Base-by-base conservation (phyloP, 768 basidiomycete genomes). In the Collybiopsis confluens region DNA sequence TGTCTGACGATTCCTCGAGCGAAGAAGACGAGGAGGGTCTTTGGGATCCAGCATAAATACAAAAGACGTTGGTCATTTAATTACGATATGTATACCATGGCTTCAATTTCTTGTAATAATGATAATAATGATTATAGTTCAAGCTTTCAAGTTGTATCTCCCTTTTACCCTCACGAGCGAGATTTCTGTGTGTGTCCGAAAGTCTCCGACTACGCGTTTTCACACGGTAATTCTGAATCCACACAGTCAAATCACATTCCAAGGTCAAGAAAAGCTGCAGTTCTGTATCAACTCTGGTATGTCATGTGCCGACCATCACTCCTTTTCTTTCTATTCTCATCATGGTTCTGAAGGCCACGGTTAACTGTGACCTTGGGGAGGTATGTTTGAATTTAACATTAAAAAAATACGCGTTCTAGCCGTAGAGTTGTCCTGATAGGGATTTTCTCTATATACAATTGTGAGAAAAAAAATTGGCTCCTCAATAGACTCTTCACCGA, bases 341-440 rank as follows among this genome's bases (percentile, higher is more conserved):
- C 40, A 27, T 23, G 6, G 66, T 65, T 51, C 59, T 74, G 4
- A 65, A 59, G 43, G 78, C 79, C 10, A 75, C 75, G 2, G 73
- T 82, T 6, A 81, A 81, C 52, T 80, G 79, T 46, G 80, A 81
- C 61, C 71, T 82, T 73, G 80, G 80, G 49, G 79, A 81, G 74
- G 80, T 79, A 21, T 13, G 55, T 20, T 2, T n/a, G 35, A 24
- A 44, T 4, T 20, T 0, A 9, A 38, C 36, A 44, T 16, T 27
- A 20, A 20, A n/a, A 23, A 26, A 36, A 20, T 36, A 43, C 37
- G 51, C 24, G 11, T 46, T 11, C 16, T 37, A 10, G 37, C 23
- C 15, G 24, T 53, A 4, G 35, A 26, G 1, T 27, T 3, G n/a
- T 35, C 21, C 41, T n/a, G n/a, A n/a, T n/a, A 81, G 79, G 78